These are phyloP conservation scores for Exserohilum turcica DNA, from an alignment of 2,329 filamentous ascomycete genomes.

Conservation along the genomic window DNA sequence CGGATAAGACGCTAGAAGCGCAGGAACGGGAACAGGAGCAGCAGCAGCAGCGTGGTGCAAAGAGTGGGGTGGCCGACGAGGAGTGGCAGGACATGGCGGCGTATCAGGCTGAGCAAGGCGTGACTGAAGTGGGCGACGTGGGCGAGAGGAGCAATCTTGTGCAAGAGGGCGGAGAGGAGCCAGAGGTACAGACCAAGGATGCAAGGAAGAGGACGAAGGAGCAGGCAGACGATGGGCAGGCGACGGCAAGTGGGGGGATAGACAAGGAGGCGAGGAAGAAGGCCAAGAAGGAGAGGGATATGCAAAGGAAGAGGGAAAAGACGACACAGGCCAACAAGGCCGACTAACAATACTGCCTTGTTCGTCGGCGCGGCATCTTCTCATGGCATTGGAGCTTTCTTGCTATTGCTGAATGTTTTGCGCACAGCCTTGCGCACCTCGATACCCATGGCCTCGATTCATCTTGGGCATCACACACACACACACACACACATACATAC, in stretches of 20 bases:
- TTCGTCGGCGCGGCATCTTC: not conserved
- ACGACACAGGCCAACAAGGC: slow-evolving; percentile 36
- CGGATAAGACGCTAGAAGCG: slow-evolving; percentile 50
- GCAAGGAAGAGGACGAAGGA: slow-evolving; percentile 41
- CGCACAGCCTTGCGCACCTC: not conserved
- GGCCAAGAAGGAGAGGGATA: slow-evolving; percentile 60
- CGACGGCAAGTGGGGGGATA: slow-evolving; percentile 24
- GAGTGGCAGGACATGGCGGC: slow-evolving; percentile 53
- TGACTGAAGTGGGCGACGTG: slow-evolving; percentile 50
- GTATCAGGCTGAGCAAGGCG: slow-evolving; percentile 49
- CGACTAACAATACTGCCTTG: slow-evolving; percentile 10
- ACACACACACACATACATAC: not conserved
- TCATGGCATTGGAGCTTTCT: slow-evolving; percentile 7
- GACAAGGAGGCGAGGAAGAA: slow-evolving; percentile 61
- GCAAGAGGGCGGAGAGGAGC: slow-evolving; percentile 34
- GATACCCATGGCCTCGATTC: slow-evolving; percentile 3
- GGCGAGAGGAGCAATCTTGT: slow-evolving; percentile 44
- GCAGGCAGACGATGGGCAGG: slow-evolving; percentile 15
- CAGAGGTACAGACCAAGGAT: slow-evolving; percentile 35
- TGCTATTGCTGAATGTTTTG: slow-evolving; percentile 3
- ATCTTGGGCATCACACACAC: slow-evolving; percentile 2
- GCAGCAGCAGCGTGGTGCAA: not conserved
- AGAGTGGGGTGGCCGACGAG: slow-evolving; percentile 15
- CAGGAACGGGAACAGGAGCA: slow-evolving; percentile 27
- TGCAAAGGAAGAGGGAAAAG: slow-evolving; percentile 50